phyloP scores from a whole-genome alignment of 208 protist genomes.

The Acanthamoeba lenticulata region DNA sequence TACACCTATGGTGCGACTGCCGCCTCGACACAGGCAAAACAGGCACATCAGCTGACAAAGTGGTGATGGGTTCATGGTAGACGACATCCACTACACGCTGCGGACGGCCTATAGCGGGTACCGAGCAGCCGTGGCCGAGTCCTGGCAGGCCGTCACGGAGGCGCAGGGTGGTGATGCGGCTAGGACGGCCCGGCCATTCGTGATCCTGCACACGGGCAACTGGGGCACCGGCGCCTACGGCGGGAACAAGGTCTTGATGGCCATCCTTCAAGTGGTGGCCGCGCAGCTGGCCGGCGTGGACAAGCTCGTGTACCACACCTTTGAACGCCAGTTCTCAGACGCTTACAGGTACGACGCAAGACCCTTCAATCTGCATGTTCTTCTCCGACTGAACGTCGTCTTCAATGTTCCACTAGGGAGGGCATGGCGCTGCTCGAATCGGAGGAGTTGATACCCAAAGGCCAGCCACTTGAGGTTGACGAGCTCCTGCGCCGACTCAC shows the following conservation, averaged over 20 bases:
- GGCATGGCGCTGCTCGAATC: background rate
- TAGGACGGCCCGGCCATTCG: background rate
- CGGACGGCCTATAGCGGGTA: background rate
- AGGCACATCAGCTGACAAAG: no score
- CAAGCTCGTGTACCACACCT: conserved; percentile 29
- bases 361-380: background rate
- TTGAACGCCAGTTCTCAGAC: background rate
- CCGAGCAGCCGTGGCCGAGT: background rate
- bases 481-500: background rate
- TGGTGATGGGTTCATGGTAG: background rate
- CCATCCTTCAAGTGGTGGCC: background rate
- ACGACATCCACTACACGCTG: background rate
- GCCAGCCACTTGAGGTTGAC: background rate
- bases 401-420: background rate
- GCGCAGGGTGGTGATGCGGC: background rate
- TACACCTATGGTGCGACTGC: background rate
- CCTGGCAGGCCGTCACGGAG: background rate
- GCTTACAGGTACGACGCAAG: background rate
- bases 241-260: conserved; percentile 1
- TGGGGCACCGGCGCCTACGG: background rate
- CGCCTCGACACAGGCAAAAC: background rate
- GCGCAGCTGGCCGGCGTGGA: background rate
- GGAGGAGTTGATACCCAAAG: background rate
- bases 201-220: background rate
- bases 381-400: background rate